phyloP scores from a whole-genome alignment of 768 basidiomycete genomes.

The Tubosaeta sp. region DNA sequence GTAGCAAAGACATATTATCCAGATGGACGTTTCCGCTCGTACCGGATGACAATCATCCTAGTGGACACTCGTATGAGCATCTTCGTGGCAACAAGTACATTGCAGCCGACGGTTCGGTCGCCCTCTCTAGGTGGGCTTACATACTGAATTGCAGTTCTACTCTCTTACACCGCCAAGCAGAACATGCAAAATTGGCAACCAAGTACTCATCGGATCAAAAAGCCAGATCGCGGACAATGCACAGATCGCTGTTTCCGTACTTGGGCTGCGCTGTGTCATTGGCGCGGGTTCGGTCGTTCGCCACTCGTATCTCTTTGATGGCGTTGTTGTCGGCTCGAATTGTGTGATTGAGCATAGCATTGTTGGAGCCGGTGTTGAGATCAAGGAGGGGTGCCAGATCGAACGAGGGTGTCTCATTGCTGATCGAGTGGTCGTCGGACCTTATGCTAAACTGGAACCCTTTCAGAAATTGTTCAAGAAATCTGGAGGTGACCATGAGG shows the following conservation, averaged over 20 bases:
- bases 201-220: slow-evolving; percentile 81
- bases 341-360: slow-evolving; percentile 77
- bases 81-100: slow-evolving; percentile 87
- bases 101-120: slow-evolving; percentile 70
- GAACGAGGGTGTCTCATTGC: slow-evolving; percentile 76
- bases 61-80: slow-evolving; percentile 79
- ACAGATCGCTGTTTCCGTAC: slow-evolving; percentile 65
- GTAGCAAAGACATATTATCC: slow-evolving; percentile 86
- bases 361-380: slow-evolving; percentile 68
- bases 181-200: slow-evolving; percentile 76
- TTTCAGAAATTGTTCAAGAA: slow-evolving; percentile 73
- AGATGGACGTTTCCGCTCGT: slow-evolving; percentile 96
- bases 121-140: slow-evolving; percentile 69
- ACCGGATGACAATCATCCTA: slow-evolving; percentile 89
- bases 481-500: slow-evolving; percentile 31
- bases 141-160: neutral
- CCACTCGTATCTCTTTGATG: slow-evolving; percentile 82
- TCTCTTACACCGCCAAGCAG: slow-evolving; percentile 33
- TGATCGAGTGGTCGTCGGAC: slow-evolving; percentile 76
- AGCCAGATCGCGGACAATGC: slow-evolving; percentile 65
- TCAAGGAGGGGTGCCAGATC: slow-evolving; percentile 66
- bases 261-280: slow-evolving; percentile 72
- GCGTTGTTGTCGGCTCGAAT: slow-evolving; percentile 63
- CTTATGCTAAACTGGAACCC: slow-evolving; percentile 57
- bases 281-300: slow-evolving; percentile 65